These are phyloP conservation scores for Pichia sp. DNA, from an alignment of 1,139 yeast species.

Conservation along the genomic window DNA sequence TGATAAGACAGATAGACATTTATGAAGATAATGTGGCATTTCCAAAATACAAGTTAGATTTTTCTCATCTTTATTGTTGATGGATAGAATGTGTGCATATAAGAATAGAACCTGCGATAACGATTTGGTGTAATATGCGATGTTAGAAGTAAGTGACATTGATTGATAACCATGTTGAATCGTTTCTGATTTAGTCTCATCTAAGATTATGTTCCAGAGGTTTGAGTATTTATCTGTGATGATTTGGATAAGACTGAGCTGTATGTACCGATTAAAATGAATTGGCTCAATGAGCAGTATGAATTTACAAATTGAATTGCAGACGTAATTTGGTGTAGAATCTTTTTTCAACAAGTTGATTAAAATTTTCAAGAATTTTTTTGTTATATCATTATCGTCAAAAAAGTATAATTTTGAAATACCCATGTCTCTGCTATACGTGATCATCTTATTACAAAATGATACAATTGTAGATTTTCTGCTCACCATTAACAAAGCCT, in stretches of 20 bases:
- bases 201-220: background rate
- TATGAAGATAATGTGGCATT: too few relatives aligned
- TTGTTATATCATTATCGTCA: background rate
- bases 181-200: background rate
- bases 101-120: slow-evolving; percentile 7
- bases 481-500: background rate
- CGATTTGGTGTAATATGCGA: background rate
- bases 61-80: background rate
- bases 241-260: background rate
- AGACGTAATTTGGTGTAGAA: background rate
- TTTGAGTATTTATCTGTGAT: background rate
- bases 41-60: too few relatives aligned
- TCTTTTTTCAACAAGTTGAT: background rate
- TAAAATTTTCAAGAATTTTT: background rate
- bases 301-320: background rate
- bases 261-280: background rate
- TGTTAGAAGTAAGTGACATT: background rate
- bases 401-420: background rate
- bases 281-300: background rate
- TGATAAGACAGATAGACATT: background rate
- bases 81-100: slow-evolving; percentile 5
- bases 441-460: background rate
- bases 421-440: background rate
- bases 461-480: background rate
- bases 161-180: background rate